These are phyloP conservation scores for Botryotinia calthae DNA, from an alignment of 2,329 filamentous ascomycete species.

Conservation along the genomic window DNA sequence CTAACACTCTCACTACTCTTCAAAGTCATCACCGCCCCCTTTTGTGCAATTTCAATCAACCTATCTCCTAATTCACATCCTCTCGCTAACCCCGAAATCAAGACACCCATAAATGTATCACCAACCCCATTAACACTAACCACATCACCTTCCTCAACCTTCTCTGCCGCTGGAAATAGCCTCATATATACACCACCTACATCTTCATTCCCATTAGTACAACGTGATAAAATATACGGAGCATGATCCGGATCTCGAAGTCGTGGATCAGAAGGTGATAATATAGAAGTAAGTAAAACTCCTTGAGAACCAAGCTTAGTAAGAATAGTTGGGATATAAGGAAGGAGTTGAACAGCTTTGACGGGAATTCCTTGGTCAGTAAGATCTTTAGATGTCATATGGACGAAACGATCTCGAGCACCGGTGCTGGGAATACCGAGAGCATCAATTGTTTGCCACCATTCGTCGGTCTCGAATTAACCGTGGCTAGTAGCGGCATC, in stretches of 20 bases:
- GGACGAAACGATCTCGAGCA: constrained; percentile 68
- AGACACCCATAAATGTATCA: constrained; percentile 84
- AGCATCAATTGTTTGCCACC: constrained; percentile 78
- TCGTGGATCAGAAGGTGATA: constrained; percentile 65
- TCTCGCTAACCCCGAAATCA: constrained; percentile 74
- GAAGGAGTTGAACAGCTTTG: constrained; percentile 78
- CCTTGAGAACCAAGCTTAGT: constrained; percentile 70
- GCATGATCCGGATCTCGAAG: constrained; percentile 61
- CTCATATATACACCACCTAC: constrained; percentile 82
- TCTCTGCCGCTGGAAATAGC: constrained; percentile 59
- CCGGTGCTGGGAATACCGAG: constrained; percentile 70
- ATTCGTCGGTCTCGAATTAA: constrained; percentile 66
- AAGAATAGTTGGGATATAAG: constrained; percentile 80
- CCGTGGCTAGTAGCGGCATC: constrained; percentile 61
- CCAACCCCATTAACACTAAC: constrained; percentile 93
- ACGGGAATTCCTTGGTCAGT: constrained; percentile 81
- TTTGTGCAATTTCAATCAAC: constrained; percentile 76
- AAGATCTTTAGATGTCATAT: constrained; percentile 63
- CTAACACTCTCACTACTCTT: constrained; percentile 65
- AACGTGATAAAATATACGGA: constrained; percentile 69
- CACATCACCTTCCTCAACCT: constrained; percentile 65
- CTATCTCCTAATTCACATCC: constrained; percentile 47
- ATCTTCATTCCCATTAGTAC: constrained; percentile 49
- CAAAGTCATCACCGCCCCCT: constrained; percentile 75
- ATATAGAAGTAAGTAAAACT: constrained; percentile 68